A percentile compares a stretch with the other conserved stretches of the same genome.
phyloP scores from a whole-genome alignment of 1,284 basidiomycete species.

The Porogramme epimiltina region DNA sequence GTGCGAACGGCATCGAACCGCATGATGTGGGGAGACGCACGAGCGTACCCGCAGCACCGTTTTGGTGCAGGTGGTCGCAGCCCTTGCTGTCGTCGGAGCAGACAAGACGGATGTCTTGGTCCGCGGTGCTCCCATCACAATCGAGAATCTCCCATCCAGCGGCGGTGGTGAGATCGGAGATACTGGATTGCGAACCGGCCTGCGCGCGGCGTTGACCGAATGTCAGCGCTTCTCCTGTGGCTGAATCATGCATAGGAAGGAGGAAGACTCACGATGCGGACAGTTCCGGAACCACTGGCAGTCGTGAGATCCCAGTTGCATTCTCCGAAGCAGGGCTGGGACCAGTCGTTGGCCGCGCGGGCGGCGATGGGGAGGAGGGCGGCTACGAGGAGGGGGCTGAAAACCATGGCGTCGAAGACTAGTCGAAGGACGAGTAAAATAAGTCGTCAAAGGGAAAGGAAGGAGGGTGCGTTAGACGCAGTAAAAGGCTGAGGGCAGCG shows the following conservation, averaged over 20 bases:
- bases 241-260: neutral
- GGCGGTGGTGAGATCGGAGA: conserved; percentile 54
- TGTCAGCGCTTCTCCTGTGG: neutral
- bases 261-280: conserved; percentile 20
- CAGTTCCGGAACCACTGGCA: conserved; percentile 16
- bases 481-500: neutral
- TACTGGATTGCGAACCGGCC: conserved; percentile 39
- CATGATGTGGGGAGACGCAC: conserved; percentile 57
- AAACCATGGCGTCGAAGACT: conserved; percentile 16
- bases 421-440: neutral
- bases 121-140: conserved; percentile 40
- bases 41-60: conserved; percentile 49
- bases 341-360: conserved; percentile 25
- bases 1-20: conserved; percentile 49
- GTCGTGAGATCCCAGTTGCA: conserved; percentile 22
- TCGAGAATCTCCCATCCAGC: conserved; percentile 54
- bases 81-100: conserved; percentile 38
- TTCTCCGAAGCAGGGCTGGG: conserved; percentile 22
- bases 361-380: conserved; percentile 20
- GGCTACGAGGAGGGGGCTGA: conserved; percentile 17
- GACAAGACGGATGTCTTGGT: conserved; percentile 51
- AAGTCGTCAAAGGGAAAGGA: neutral
- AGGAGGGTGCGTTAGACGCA: conserved; percentile 1
- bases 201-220: neutral
- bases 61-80: conserved; percentile 48